phyloP scores from a whole-genome alignment of 2,329 filamentous ascomycete species.

The Gremmenia infestans region DNA sequence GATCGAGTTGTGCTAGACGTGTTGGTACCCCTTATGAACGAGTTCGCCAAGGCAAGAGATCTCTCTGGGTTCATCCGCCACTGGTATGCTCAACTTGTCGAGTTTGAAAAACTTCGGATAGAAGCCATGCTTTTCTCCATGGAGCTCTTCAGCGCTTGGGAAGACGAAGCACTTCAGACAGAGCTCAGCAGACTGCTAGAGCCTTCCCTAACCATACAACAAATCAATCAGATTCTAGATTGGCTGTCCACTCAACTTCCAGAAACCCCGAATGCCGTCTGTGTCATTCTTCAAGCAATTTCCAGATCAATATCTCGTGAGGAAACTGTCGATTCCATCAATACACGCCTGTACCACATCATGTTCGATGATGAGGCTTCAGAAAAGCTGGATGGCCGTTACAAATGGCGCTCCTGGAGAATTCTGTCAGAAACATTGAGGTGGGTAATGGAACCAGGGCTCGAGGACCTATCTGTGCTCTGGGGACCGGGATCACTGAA shows the following conservation, averaged over 20 bases:
- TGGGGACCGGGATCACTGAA: conserved; percentile 11
- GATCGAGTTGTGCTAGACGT: conserved; percentile 32
- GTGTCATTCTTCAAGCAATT: conserved; percentile 36
- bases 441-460: conserved; percentile 13
- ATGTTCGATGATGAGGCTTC: conserved; percentile 24
- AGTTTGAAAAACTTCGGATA: conserved; percentile 25
- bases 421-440: conserved; percentile 22
- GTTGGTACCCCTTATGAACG: conserved; percentile 37
- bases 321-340: conserved; percentile 29
- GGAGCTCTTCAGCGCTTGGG: conserved; percentile 27
- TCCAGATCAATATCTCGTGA: conserved; percentile 34
- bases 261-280: conserved; percentile 24
- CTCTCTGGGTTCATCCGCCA: conserved; percentile 36
- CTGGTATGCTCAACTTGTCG: conserved; percentile 33
- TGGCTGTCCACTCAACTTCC: conserved; percentile 28
- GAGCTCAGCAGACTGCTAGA: conserved; percentile 32
- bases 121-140: not conserved
- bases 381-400: conserved; percentile 22
- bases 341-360: conserved; percentile 32
- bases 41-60: conserved; percentile 38
- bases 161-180: conserved; percentile 25
- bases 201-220: conserved; percentile 33
- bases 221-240: conserved; percentile 35
- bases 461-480: conserved; percentile 18
- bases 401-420: conserved; percentile 28